phyloP scores from a whole-genome alignment of 108 stramenopile species.

The Conticribra guillardii region DNA sequence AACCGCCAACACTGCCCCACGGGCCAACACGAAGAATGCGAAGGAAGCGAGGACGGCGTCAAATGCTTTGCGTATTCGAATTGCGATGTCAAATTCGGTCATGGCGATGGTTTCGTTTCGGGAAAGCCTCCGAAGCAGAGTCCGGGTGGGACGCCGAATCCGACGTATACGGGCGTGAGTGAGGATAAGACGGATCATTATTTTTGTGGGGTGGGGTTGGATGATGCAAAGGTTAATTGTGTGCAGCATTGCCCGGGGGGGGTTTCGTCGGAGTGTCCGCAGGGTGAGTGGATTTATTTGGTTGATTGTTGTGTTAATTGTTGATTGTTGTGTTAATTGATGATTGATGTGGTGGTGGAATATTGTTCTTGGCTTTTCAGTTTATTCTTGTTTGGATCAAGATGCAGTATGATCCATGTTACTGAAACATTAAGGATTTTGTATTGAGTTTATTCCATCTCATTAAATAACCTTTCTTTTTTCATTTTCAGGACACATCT shows the following conservation, averaged over 20 bases:
- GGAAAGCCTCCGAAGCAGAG: slow-evolving; percentile 22
- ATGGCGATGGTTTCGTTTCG: slow-evolving; percentile 32
- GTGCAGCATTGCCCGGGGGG: slow-evolving; percentile 45
- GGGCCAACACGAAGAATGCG: slow-evolving; percentile 47
- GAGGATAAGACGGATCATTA: slow-evolving; percentile 39
- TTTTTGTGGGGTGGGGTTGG: slow-evolving; percentile 38
- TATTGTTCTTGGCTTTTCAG: not conserved
- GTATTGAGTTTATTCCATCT: no score
- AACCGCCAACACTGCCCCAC: slow-evolving; percentile 47
- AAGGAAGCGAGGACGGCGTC: slow-evolving; percentile 28
- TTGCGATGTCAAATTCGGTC: slow-evolving; percentile 28
- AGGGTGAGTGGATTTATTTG: not conserved
- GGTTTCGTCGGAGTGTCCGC: slow-evolving; percentile 15
- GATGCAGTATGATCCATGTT: not conserved
- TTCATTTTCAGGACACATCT: not conserved
- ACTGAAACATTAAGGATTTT: not conserved
- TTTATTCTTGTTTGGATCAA: not conserved
- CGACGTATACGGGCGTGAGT: slow-evolving; percentile 31
- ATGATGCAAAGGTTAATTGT: slow-evolving; percentile 34
- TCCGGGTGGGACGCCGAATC: slow-evolving; percentile 34
- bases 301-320: not conserved
- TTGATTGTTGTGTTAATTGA: not conserved
- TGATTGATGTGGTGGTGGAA: not conserved
- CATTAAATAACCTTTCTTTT: no score
- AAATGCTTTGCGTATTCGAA: slow-evolving; percentile 47